Percentiles rank a stretch among this genome's conserved stretches.
phyloP scores from a whole-genome alignment of 179 eudicot species.

The Spergularia azorica region DNA sequence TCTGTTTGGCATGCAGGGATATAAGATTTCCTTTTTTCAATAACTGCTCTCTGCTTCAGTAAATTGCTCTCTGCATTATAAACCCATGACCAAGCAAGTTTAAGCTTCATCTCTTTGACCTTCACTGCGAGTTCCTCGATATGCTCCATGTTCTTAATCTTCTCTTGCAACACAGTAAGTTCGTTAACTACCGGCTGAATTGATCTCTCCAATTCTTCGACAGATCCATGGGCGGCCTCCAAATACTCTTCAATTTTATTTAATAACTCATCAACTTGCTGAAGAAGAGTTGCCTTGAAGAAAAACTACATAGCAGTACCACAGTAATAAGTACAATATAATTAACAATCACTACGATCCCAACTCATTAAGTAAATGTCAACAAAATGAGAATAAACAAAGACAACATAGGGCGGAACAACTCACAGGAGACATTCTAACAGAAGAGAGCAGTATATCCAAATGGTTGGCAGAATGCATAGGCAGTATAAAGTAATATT shows the following conservation, averaged over 20 bases:
- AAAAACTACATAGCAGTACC: slow-evolving; percentile 57
- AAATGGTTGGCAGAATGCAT: neutral
- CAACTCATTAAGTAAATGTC: neutral
- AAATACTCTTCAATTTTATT: slow-evolving; percentile 55
- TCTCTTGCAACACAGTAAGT: slow-evolving; percentile 71
- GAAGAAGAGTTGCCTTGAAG: slow-evolving; percentile 98
- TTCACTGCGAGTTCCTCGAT: slow-evolving; percentile 78
- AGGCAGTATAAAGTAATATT: slow-evolving; percentile 1
- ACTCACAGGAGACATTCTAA: neutral
- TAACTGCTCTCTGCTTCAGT: slow-evolving; percentile 41
- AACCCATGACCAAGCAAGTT: slow-evolving; percentile 96
- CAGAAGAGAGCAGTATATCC: neutral
- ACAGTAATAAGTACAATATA: slow-evolving; percentile 17
- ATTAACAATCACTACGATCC: neutral
- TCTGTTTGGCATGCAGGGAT: slow-evolving; percentile 58
- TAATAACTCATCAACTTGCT: slow-evolving; percentile 86
- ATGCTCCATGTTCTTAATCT: slow-evolving; percentile 80
- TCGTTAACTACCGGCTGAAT: slow-evolving; percentile 75
- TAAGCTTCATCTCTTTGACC: slow-evolving; percentile 64
- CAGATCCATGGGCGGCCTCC: slow-evolving; percentile 55
- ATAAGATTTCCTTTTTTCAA: slow-evolving; percentile 57
- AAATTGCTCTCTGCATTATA: slow-evolving; percentile 67
- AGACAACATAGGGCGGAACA: neutral
- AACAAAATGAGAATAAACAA: neutral
- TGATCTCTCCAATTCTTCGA: slow-evolving; percentile 71